Conservation (phyloP, 23 red algal species). For the Gracilaria domingensis region DNA sequence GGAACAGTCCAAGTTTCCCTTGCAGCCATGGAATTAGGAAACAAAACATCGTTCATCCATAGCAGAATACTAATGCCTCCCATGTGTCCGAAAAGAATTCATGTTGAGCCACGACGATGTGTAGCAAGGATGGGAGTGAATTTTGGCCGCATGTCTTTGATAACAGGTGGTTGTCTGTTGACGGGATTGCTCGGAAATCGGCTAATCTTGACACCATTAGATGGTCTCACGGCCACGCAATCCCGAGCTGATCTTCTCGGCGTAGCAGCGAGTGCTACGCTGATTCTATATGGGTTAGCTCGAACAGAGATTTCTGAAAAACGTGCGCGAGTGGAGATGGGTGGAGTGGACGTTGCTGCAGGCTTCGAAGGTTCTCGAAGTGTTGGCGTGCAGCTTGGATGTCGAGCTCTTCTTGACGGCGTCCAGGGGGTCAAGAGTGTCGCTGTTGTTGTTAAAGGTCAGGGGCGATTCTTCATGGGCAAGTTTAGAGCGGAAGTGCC, state of each 20-base stretch:
- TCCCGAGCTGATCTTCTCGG: constrained; percentile 73
- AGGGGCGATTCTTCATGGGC: constrained; percentile 34
- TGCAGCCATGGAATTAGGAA: not conserved
- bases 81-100: not conserved
- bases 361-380: constrained; percentile 23
- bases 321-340: constrained; percentile 38
- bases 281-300: constrained; percentile 62
- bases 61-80: not conserved
- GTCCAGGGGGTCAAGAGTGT: constrained; percentile 40
- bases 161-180: constrained; percentile 42
- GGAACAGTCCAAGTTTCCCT: not conserved
- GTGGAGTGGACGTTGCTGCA: constrained; percentile 27
- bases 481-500: constrained; percentile 22
- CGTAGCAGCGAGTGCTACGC: constrained; percentile 50
- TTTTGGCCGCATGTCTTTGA: not conserved
- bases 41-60: not conserved
- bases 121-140: constrained; percentile 4
- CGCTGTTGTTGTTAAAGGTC: constrained; percentile 30
- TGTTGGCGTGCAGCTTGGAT: not conserved
- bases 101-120: not conserved
- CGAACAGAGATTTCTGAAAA: constrained; percentile 55
- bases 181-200: constrained; percentile 63
- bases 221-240: constrained; percentile 52
- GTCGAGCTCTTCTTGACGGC: constrained; percentile 37
- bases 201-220: constrained; percentile 62